Evolutionary conservation across 371 early-diverging fungal genomes (phyloP).

Genomic region (Mucor velutinosus): DNA sequence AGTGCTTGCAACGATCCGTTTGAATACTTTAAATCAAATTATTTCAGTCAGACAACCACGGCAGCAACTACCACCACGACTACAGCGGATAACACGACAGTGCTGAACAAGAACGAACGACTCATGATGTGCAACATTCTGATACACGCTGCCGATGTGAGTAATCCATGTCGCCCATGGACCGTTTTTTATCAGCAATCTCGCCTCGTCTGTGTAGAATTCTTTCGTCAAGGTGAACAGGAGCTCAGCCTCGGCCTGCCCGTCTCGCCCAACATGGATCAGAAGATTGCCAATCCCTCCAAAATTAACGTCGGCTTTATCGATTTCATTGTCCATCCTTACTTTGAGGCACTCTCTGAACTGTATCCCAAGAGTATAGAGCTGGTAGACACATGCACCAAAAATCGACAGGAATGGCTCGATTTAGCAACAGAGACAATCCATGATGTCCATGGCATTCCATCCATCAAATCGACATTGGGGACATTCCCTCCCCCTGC

Average conservation of each 20-base stretch:
- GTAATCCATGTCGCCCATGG: conserved; percentile 88
- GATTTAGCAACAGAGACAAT: conserved; percentile 10
- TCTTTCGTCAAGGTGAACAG: conserved; percentile 84
- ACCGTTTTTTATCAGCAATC: conserved; percentile 80
- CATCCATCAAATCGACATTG: conserved; percentile 3
- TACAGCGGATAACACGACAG: neutral
- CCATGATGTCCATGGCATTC: neutral
- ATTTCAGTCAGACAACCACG: neutral
- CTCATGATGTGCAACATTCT: conserved; percentile 68
- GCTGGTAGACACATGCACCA: conserved; percentile 25
- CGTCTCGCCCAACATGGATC: conserved; percentile 86
- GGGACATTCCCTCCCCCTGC: neutral
- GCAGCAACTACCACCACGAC: neutral
- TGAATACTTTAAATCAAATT: conserved; percentile 1
- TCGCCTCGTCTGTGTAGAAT: conserved; percentile 80
- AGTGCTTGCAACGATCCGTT: neutral
- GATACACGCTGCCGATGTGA: conserved; percentile 88
- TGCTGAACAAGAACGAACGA: conserved; percentile 49
- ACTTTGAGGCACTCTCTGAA: conserved; percentile 74
- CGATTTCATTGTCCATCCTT: conserved; percentile 84
- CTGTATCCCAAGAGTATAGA: conserved; percentile 61
- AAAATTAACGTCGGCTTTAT: conserved; percentile 81
- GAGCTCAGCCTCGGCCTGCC: conserved; percentile 72
- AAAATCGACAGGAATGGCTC: conserved; percentile 47
- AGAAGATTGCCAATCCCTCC: conserved; percentile 66